phyloP scores from a whole-genome alignment of 805 yeast genomes.

The Zygoascus bituminiphila region DNA sequence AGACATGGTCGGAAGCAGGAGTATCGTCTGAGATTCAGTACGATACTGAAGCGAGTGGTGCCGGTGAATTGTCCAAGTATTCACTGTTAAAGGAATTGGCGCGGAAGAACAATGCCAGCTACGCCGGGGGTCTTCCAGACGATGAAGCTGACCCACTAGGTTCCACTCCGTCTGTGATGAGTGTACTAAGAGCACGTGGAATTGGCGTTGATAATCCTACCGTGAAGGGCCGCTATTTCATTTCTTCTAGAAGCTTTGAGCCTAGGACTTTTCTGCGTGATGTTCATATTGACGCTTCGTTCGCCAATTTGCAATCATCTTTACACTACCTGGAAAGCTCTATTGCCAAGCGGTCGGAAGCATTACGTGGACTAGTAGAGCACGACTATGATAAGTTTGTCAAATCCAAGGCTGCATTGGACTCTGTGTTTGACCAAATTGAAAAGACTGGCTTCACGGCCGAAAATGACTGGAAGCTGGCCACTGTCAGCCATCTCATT shows the following conservation, averaged over 20 bases:
- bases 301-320: slow-evolving; percentile 41
- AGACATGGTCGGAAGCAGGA: slow-evolving; percentile 16
- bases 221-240: slow-evolving; percentile 39
- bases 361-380: slow-evolving; percentile 44
- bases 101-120: slow-evolving; percentile 1
- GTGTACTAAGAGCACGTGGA: slow-evolving; percentile 35
- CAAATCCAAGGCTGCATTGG: slow-evolving; percentile 54
- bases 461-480: slow-evolving; percentile 28
- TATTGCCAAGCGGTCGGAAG: slow-evolving; percentile 42
- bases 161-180: slow-evolving; percentile 38
- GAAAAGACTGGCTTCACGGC: slow-evolving; percentile 31
- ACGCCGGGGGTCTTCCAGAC: slow-evolving; percentile 2
- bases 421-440: slow-evolving; percentile 50
- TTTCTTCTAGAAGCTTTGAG: slow-evolving; percentile 51
- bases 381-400: slow-evolving; percentile 58
- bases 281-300: slow-evolving; percentile 48
- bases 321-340: slow-evolving; percentile 42
- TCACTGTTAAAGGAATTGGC: slow-evolving; percentile 16
- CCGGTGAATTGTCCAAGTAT: slow-evolving; percentile 14
- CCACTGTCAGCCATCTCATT: slow-evolving; percentile 30
- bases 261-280: slow-evolving; percentile 47
- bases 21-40: background rate
- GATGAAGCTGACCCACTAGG: slow-evolving; percentile 53
- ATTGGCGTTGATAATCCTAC: slow-evolving; percentile 31
- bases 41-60: background rate